Evolutionary conservation across 2,329 filamentous ascomycete genomes (phyloP).

Genomic region (Fusarium falciforme): DNA sequence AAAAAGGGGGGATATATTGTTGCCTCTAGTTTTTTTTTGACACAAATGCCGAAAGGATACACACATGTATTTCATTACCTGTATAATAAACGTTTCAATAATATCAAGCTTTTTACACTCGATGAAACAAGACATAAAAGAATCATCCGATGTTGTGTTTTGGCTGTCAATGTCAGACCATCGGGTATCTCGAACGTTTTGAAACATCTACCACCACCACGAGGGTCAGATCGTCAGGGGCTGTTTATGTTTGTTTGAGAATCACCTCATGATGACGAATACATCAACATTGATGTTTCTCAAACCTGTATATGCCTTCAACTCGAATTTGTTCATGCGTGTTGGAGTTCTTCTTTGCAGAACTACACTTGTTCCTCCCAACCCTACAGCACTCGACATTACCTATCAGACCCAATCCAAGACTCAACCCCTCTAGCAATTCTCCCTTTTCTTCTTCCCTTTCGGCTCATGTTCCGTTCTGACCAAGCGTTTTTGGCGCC

Average conservation of each 20-base stretch:
- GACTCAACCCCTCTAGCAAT: neutral
- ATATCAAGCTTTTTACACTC: neutral
- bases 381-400: neutral
- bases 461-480: neutral
- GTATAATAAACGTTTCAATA: neutral
- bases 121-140: neutral
- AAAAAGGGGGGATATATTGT: neutral
- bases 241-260: neutral
- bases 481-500: slow-evolving; percentile 4
- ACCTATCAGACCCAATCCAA: neutral
- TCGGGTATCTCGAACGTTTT: neutral
- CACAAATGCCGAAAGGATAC: neutral
- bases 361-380: neutral
- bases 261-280: neutral
- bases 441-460: neutral
- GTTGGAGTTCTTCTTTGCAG: too few relatives aligned
- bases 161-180: neutral
- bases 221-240: neutral
- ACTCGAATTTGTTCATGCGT: too few relatives aligned
- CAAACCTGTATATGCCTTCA: too few relatives aligned
- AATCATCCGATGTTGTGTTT: neutral
- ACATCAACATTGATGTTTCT: neutral
- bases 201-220: neutral
- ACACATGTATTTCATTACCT: neutral
- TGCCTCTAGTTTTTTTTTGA: neutral